phyloP scores from a whole-genome alignment of 352 stramenopile genomes.

The Phytophthora kernoviae region DNA sequence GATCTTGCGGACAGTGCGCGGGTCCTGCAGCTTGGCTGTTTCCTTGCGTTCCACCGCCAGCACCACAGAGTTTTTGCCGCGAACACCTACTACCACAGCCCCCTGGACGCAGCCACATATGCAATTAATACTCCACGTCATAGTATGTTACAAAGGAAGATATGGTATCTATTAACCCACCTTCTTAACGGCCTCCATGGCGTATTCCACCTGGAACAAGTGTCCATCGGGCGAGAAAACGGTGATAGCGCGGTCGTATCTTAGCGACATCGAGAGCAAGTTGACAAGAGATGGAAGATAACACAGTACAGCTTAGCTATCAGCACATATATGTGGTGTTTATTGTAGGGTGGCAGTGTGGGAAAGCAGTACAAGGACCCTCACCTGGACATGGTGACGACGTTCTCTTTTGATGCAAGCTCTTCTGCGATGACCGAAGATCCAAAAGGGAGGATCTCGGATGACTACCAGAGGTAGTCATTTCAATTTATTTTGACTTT shows the following conservation, averaged over 20 bases:
- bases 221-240: constrained; percentile 99
- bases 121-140: background rate
- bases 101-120: constrained; percentile 55
- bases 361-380: background rate
- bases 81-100: constrained; percentile 96
- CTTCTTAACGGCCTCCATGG: constrained; percentile 99
- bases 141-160: constrained; percentile 5
- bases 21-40: constrained; percentile 95
- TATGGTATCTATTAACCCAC: constrained; percentile 31
- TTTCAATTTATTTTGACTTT: too few relatives aligned
- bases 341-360: background rate
- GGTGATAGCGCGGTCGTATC: constrained; percentile 99
- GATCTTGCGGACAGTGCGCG: constrained; percentile 99
- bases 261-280: constrained; percentile 31
- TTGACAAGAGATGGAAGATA: background rate
- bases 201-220: constrained; percentile 99
- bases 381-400: constrained; percentile 46
- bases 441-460: constrained; percentile 24
- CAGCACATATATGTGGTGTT: too few relatives aligned
- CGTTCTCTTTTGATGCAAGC: constrained; percentile 16
- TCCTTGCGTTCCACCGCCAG: constrained; percentile 92
- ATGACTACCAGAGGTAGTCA: too few relatives aligned
- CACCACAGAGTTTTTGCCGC: constrained; percentile 96
- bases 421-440: constrained; percentile 14
- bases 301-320: background rate